Percentiles rank a stretch among this genome's conserved stretches.
These are phyloP conservation scores for Nicotiana noctiflora DNA, from an alignment of 257 asterid species.

Conservation along the genomic window DNA sequence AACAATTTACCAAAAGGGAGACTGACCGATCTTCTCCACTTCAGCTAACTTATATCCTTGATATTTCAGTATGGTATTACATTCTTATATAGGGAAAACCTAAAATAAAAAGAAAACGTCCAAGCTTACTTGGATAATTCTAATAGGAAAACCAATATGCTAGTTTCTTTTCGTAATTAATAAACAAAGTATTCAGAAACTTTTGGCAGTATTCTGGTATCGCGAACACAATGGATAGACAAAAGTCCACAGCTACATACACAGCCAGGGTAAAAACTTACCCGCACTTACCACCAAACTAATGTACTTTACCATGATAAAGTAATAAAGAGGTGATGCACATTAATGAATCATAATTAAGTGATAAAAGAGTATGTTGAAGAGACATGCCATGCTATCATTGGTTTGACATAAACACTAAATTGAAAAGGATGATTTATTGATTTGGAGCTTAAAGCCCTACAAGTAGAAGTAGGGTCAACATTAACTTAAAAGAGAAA, in stretches of 20 bases:
- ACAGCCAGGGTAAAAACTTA: neutral
- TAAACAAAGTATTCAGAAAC: neutral
- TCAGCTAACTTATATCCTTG: neutral
- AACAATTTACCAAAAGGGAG: neutral
- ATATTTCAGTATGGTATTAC: no score
- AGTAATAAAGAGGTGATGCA: no score
- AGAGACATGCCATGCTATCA: no score
- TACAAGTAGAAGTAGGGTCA: constrained; percentile 6
- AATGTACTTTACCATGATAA: no score
- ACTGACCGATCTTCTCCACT: neutral
- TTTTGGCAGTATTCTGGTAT: neutral
- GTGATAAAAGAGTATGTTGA: no score
- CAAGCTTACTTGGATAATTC: neutral
- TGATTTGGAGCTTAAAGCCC: neutral
- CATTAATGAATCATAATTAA: no score
- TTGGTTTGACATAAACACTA: no score
- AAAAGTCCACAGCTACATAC: neutral
- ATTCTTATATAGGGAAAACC: neutral
- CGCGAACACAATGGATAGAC: neutral
- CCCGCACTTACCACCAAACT: no score
- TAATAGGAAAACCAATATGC: neutral
- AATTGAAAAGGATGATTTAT: neutral
- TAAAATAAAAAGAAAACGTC: neutral
- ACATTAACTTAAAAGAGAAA: neutral
- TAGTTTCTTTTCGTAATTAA: neutral